Percentiles rank a stretch among this genome's conserved stretches.
These are phyloP conservation scores for Zostera marina DNA, from an alignment of 116 monocot genomes.

Conservation along the genomic window DNA sequence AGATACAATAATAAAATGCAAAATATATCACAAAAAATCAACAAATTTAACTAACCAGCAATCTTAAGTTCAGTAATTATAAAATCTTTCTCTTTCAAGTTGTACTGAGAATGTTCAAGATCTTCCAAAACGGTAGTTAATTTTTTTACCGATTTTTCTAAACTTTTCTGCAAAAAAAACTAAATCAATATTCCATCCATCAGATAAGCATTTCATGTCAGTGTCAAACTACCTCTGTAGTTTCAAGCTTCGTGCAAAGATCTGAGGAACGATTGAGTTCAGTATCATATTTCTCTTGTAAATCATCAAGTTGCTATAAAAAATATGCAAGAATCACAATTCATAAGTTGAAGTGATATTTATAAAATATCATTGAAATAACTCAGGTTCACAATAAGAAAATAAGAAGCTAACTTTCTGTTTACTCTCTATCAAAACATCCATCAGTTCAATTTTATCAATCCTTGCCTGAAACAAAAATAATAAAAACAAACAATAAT, in stretches of 20 bases:
- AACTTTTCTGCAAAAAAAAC: conserved; percentile 33
- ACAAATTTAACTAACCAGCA: background rate
- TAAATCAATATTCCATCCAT: background rate
- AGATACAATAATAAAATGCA: too few relatives aligned
- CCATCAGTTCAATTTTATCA: conserved; percentile 73
- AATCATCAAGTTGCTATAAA: conserved; percentile 50
- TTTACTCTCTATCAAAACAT: conserved; percentile 32
- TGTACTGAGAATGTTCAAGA: conserved; percentile 56
- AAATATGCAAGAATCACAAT: background rate
- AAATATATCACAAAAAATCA: background rate
- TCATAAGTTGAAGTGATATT: background rate
- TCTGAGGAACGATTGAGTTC: conserved; percentile 45
- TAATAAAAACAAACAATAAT: conserved; percentile 1
- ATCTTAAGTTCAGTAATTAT: background rate
- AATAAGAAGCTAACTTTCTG: conserved; percentile 45
- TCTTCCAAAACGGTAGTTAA: conserved; percentile 47
- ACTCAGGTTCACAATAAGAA: background rate
- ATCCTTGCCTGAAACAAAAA: conserved; percentile 49
- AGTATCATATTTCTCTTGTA: conserved; percentile 46
- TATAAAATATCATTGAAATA: background rate
- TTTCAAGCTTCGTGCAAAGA: conserved; percentile 48
- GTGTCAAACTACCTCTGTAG: conserved; percentile 47
- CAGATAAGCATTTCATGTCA: background rate
- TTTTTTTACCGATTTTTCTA: conserved; percentile 61
- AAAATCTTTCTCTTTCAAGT: conserved; percentile 52